Evolutionary conservation across 495 filamentous ascomycete species (phyloP), one percentile per base, ranked within the genome.

Genomic region (Tuber brumale): DNA sequence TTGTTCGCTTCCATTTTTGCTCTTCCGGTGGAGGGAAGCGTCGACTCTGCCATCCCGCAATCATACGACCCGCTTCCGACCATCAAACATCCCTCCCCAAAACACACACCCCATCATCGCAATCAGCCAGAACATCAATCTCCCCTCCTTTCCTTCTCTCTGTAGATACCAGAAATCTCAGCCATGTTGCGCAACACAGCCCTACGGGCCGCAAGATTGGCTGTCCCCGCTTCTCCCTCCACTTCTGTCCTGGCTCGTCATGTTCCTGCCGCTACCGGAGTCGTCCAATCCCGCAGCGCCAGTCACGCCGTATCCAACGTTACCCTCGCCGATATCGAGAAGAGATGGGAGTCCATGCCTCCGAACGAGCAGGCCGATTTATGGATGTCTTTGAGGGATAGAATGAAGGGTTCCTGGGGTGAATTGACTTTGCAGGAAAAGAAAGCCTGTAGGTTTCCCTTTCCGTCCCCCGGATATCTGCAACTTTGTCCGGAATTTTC

Each of bases 301-400:
- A 91, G 91, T 71, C 94, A 97, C 85, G 94, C 95, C 83, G 95
- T 99, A 86, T 93, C 94, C 78, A 99, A 97, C 88, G 95, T 96
- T 81, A 97, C 94, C 44, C 90, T 99, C 77, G 92, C 93, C 85
- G 91, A 96, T 86, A 97, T 99, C 84, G 95, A 99, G 91, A 98
- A 97, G 92, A 88, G 95, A 86, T 99, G 95, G 95, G 95, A 99
- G 88, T 88, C 84, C 75, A 92, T 99, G 92, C 94, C 94, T 51
- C 93, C 94, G 75, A 93, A 96, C 88, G 95, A 99, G 89, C 95
- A 99, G 90, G 95, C 96, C 76, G 95, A 98, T 84, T 86, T 99
- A 81, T 99, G 95, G 95, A 99, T 99, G 95, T 87, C 91, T 81
- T 88, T 99, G 84, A 88, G 95, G 82, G 95, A 99, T 87, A 91